Evolutionary conservation across 768 basidiomycete genomes (phyloP).

Genomic region (Gelatoporia subvermispora): DNA sequence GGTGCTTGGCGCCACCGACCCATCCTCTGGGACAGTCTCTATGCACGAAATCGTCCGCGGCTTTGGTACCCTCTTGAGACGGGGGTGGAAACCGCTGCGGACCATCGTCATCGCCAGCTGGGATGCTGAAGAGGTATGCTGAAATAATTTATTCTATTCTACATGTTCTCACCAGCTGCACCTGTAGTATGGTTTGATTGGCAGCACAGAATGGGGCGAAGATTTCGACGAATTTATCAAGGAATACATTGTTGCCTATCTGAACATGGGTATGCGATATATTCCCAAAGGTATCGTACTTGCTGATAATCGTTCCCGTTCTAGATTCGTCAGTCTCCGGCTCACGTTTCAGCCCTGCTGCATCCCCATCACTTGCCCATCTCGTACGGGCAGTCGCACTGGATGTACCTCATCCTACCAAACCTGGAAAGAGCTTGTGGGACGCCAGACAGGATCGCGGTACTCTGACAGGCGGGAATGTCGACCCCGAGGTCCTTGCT

Average conservation of each 20-base stretch:
- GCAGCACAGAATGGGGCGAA: conserved; percentile 92
- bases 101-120: conserved; percentile 75
- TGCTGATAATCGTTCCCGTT: neutral
- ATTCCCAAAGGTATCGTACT: too few relatives aligned
- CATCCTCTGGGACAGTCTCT: conserved; percentile 74
- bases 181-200: conserved; percentile 61
- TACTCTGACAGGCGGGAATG: conserved; percentile 34
- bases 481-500: conserved; percentile 39
- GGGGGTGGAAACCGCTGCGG: conserved; percentile 82
- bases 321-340: conserved; percentile 63
- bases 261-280: conserved; percentile 60
- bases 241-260: conserved; percentile 76
- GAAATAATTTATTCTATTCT: neutral
- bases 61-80: conserved; percentile 58
- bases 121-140: conserved; percentile 66
- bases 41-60: conserved; percentile 75
- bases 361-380: conserved; percentile 80
- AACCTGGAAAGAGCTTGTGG: conserved; percentile 66
- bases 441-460: conserved; percentile 65
- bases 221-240: conserved; percentile 83
- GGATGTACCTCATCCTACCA: conserved; percentile 70
- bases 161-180: neutral
- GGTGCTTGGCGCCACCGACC: conserved; percentile 81
- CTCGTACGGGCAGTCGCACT: conserved; percentile 65
- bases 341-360: conserved; percentile 49